Evolutionary conservation across 345 rosid species (phyloP), one percentile per base, ranked within the genome.

Genomic region (Durio zibethinus): DNA sequence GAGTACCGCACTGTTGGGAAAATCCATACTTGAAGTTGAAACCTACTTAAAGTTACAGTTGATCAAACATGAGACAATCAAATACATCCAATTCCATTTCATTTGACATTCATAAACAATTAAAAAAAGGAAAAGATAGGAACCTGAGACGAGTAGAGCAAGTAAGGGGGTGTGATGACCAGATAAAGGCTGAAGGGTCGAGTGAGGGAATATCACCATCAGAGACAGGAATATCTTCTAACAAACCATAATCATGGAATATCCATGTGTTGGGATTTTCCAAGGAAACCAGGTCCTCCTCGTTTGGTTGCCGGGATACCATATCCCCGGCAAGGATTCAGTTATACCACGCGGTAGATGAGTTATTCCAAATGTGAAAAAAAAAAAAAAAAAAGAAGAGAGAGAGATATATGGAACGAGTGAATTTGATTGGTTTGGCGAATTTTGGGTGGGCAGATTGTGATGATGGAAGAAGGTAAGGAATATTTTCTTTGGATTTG

Each of bases 191-290:
- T 1, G 84, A 43, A 65, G 80, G 72, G 29, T 83, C 85, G 60
- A 86, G 83, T 6, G 84, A 71, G 20, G 83, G 86, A 11, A 81
- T 84, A 42, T 83, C 85, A 9, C 87, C 86, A 56, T 77, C 85
- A 61, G 87, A 85, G 63, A 81, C 84, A 15, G 85, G 72, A 73
- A 86, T 76, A 75, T 82, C 88, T 40, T 75, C 84, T 23, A 85
- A 77, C 78, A 88, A 74, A n/a, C 76, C 76, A 53, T 79, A 80
- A 42, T 86, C 91, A 54, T 77, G 67, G 11, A 83, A 85, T 18
- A 80, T 71, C 91, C 89, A 88, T 0, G 18, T 14, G 71, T 77
- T 85, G 73, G 80, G 72, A 74, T 73, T 81, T 15, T 83, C 84
- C 31, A 80, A 79, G 16, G 84, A 83, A 2, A 77, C 76, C 87